Percentiles rank a stretch among this genome's conserved stretches.
Evolutionary conservation across 208 protist genomes (phyloP).

Genomic region (Leishmania arabica): DNA sequence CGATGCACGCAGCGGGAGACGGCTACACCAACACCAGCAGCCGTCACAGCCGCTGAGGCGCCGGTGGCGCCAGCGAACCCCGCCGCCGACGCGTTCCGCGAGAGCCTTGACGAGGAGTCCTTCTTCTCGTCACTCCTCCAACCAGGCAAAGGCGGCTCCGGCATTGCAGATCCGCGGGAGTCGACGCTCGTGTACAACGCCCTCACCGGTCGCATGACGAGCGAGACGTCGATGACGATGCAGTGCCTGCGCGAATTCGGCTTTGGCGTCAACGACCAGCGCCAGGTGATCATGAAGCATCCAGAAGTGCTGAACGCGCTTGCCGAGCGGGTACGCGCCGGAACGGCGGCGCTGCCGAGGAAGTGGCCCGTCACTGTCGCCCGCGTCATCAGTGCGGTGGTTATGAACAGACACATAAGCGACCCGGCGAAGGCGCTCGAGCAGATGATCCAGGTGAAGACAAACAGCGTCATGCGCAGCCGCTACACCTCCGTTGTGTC

Average conservation of each 20-base stretch:
- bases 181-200: constrained; percentile 83
- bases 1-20: background rate
- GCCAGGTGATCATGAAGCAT: constrained; percentile 65
- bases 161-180: constrained; percentile 18
- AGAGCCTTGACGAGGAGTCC: constrained; percentile 31
- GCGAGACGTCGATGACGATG: constrained; percentile 63
- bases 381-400: constrained; percentile 55
- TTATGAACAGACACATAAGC: constrained; percentile 59
- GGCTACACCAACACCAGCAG: constrained; percentile 3
- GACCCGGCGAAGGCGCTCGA: constrained; percentile 76
- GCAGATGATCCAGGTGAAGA: constrained; percentile 84
- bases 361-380: constrained; percentile 80
- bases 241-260: constrained; percentile 63
- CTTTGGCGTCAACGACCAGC: constrained; percentile 75
- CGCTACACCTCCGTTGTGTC: constrained; percentile 78
- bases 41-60: background rate
- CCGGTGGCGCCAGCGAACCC: background rate
- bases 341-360: constrained; percentile 49
- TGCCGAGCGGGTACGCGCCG: constrained; percentile 60
- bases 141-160: background rate
- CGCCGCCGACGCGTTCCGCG: constrained; percentile 15
- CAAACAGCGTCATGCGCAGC: constrained; percentile 73
- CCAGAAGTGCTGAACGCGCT: constrained; percentile 67
- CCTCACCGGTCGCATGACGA: constrained; percentile 85
- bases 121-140: constrained; percentile 36